Conservation (phyloP, 148 eudicot genomes). For the Polygonum maritimum region DNA sequence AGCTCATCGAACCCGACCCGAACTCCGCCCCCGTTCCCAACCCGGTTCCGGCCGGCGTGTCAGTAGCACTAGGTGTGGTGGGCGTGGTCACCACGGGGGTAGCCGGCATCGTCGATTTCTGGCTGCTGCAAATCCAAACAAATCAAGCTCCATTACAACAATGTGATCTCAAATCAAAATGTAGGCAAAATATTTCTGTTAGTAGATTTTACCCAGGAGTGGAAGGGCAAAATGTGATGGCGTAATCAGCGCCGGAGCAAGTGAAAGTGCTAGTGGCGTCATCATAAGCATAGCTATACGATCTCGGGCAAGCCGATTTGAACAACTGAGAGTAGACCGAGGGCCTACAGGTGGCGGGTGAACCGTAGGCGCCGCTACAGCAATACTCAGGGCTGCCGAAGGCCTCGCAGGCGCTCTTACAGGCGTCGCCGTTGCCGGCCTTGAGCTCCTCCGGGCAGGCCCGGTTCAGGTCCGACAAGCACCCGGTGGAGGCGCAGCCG, state of each 20-base stretch:
- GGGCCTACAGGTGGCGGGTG: conserved; percentile 61
- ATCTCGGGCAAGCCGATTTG: conserved; percentile 62
- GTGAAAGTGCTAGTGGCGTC: conserved; percentile 81
- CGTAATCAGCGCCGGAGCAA: conserved; percentile 67
- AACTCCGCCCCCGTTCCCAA: conserved; percentile 13
- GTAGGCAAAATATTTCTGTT: too few relatives aligned
- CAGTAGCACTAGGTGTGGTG: neutral
- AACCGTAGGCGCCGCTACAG: conserved; percentile 71
- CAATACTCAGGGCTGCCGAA: conserved; percentile 69
- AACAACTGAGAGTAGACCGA: conserved; percentile 69
- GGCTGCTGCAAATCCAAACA: conserved; percentile 33
- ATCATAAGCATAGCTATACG: conserved; percentile 85
- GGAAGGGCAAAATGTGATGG: conserved; percentile 68
- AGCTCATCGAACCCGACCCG: conserved; percentile 33
- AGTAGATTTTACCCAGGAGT: conserved; percentile 44
- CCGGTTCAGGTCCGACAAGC: conserved; percentile 65
- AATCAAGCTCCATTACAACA: neutral
- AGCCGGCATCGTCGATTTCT: conserved; percentile 50
- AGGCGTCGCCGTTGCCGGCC: conserved; percentile 51
- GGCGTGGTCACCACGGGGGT: conserved; percentile 13
- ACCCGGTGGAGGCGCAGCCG: conserved; percentile 57
- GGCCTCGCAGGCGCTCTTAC: conserved; percentile 90
- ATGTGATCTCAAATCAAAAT: neutral
- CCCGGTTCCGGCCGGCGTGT: neutral
- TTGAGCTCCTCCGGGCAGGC: conserved; percentile 64